phyloP scores from a whole-genome alignment of 345 rosid species.

The Odontarrhena argentea region DNA sequence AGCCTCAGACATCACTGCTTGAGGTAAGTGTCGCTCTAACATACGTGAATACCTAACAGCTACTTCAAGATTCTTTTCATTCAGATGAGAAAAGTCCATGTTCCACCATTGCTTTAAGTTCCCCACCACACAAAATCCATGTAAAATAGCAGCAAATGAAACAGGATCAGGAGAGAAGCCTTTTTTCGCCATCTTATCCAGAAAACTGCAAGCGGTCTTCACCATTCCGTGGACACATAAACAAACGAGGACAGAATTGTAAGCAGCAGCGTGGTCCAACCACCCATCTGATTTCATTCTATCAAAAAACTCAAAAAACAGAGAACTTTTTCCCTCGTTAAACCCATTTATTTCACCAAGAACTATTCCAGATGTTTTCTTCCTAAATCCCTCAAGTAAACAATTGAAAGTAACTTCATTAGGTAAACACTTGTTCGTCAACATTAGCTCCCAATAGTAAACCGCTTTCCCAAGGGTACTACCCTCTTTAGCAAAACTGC shows the following conservation, averaged over 20 bases:
- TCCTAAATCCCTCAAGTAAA: conserved; percentile 67
- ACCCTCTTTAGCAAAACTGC: conserved; percentile 64
- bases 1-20: conserved; percentile 52
- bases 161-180: conserved; percentile 68
- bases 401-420: conserved; percentile 70
- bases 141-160: conserved; percentile 59
- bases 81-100: conserved; percentile 44
- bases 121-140: conserved; percentile 66
- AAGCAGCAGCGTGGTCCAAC: conserved; percentile 55
- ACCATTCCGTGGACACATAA: conserved; percentile 74
- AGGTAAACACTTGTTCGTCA: conserved; percentile 62
- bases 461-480: conserved; percentile 63
- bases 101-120: conserved; percentile 59
- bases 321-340: conserved; percentile 42
- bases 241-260: conserved; percentile 59
- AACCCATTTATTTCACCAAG: conserved; percentile 29
- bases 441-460: conserved; percentile 73
- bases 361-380: conserved; percentile 34
- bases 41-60: conserved; percentile 52
- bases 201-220: conserved; percentile 57
- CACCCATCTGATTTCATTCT: conserved; percentile 69
- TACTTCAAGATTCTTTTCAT: conserved; percentile 50
- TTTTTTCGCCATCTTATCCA: conserved; percentile 54
- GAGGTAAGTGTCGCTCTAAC: conserved; percentile 48
- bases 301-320: conserved; percentile 52